phyloP scores from a whole-genome alignment of 1,139 yeast genomes.

The Saccharomyces hybrid region DNA sequence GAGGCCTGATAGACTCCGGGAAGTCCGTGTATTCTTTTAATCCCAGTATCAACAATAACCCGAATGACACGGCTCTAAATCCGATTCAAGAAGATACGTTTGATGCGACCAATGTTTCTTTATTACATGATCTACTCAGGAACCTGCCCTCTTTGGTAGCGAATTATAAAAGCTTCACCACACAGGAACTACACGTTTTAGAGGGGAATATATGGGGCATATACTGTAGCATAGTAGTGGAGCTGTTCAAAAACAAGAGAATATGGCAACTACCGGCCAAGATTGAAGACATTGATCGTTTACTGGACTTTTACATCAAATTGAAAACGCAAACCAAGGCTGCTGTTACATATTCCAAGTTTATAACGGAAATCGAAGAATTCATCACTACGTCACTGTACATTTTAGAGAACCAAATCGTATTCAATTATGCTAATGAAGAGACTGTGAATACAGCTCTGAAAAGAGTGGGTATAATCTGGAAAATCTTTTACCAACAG shows the following conservation, averaged over 20 bases:
- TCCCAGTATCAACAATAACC: conserved; percentile 11
- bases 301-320: conserved; percentile 30
- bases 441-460: conserved; percentile 22
- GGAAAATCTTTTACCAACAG: conserved; percentile 48
- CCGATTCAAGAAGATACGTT: conserved; percentile 12
- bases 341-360: conserved; percentile 14
- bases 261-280: conserved; percentile 32
- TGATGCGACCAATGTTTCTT: conserved; percentile 19
- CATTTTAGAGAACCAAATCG: conserved; percentile 34
- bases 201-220: conserved; percentile 31
- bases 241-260: conserved; percentile 27
- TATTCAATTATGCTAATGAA: conserved; percentile 22
- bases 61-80: conserved; percentile 1
- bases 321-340: conserved; percentile 19
- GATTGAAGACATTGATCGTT: conserved; percentile 34
- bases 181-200: conserved; percentile 27
- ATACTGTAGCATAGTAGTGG: conserved; percentile 25
- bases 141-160: conserved; percentile 29
- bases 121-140: conserved; percentile 29
- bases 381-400: conserved; percentile 38
- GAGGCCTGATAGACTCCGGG: conserved; percentile 22
- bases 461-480: conserved; percentile 35
- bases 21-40: conserved; percentile 26
- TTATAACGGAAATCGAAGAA: conserved; percentile 40
- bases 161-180: conserved; percentile 26